A percentile compares a stretch with the other conserved stretches of the same genome.
Evolutionary conservation across 2,329 filamentous ascomycete genomes (phyloP).

Genomic region (Nigrospora osmanthi): DNA sequence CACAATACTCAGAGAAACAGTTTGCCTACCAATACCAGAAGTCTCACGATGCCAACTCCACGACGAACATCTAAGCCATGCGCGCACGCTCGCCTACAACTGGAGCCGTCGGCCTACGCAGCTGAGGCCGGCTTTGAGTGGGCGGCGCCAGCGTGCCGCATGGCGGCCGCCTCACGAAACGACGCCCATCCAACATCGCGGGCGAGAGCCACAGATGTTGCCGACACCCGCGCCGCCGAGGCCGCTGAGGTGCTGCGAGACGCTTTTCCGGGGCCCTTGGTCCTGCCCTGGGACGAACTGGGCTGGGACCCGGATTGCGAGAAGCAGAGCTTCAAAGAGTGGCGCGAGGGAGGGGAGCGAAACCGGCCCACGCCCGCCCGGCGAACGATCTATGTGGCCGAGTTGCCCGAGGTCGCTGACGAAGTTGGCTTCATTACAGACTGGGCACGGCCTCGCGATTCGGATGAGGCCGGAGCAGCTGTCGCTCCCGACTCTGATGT

Average conservation of each 20-base stretch:
- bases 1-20: too few relatives aligned
- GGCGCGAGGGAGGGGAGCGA: slow-evolving; percentile 34
- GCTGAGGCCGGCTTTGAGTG: slow-evolving; percentile 20
- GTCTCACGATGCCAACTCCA: too few relatives aligned
- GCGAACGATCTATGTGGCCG: slow-evolving; percentile 46
- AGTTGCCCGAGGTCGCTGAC: slow-evolving; percentile 29
- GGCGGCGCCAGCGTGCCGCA: slow-evolving; percentile 14
- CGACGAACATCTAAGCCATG: neutral
- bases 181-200: neutral
- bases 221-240: slow-evolving; percentile 9
- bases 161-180: slow-evolving; percentile 17
- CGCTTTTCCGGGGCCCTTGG: slow-evolving; percentile 49
- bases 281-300: slow-evolving; percentile 53
- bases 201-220: slow-evolving; percentile 2
- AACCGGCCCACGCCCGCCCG: slow-evolving; percentile 38
- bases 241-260: slow-evolving; percentile 10
- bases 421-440: slow-evolving; percentile 27
- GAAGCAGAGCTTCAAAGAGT: slow-evolving; percentile 44
- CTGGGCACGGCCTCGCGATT: slow-evolving; percentile 29
- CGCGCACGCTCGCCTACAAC: slow-evolving; percentile 12
- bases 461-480: neutral
- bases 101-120: slow-evolving; percentile 22
- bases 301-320: slow-evolving; percentile 41
- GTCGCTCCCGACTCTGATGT: neutral
- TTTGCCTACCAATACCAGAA: too few relatives aligned